These are phyloP conservation scores for Isoetes engelmannii DNA, from an alignment of 83 land plant species.

Conservation along the genomic window DNA sequence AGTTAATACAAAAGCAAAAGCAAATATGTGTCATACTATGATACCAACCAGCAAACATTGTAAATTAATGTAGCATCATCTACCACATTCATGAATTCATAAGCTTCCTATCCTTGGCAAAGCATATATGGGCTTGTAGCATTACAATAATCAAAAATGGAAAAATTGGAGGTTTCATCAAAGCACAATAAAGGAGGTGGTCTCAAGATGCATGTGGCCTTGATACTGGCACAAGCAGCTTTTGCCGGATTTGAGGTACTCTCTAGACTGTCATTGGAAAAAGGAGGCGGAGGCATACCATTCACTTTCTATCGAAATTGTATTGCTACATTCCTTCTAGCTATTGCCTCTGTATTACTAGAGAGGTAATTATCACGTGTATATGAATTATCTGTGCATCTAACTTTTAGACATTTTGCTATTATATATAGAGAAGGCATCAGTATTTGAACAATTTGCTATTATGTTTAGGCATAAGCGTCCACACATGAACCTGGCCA, in stretches of 20 bases:
- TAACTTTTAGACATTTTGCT: too few species aligned
- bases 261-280: background rate
- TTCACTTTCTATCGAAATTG: background rate
- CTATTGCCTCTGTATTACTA: background rate
- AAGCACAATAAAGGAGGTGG: too few species aligned
- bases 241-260: conserved; percentile 13
- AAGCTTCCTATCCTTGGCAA: too few species aligned
- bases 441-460: background rate
- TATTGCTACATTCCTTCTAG: background rate
- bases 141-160: too few species aligned
- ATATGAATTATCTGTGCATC: background rate
- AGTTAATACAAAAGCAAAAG: too few species aligned
- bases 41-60: too few species aligned
- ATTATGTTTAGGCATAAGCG: background rate
- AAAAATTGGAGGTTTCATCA: too few species aligned
- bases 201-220: background rate
- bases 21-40: too few species aligned
- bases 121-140: too few species aligned
- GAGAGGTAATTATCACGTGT: too few species aligned
- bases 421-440: background rate
- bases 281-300: background rate
- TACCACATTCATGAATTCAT: too few species aligned
- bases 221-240: background rate
- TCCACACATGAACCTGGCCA: background rate
- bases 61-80: too few species aligned